Evolutionary conservation across 768 basidiomycete species (phyloP).

Genomic region (Lentinula sp.): DNA sequence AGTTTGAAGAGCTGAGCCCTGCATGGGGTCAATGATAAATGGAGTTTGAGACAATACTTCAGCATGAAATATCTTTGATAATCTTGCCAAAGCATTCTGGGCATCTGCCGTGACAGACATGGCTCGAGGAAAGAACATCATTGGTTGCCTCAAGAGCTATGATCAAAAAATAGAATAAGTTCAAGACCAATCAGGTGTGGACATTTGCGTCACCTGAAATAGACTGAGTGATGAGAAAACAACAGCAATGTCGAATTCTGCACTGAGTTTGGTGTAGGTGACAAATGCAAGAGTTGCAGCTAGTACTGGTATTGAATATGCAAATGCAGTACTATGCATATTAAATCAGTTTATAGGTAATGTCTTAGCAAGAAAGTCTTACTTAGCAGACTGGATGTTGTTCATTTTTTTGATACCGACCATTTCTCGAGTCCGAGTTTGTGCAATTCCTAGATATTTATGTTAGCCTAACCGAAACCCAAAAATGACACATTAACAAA

Average conservation of each 20-base stretch:
- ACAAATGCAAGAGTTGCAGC: constrained; percentile 65
- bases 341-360: too few species aligned
- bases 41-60: constrained; percentile 38
- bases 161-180: not conserved
- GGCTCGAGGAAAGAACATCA: constrained; percentile 62
- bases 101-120: constrained; percentile 62
- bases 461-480: too few species aligned
- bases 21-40: constrained; percentile 36
- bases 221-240: constrained; percentile 66
- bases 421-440: constrained; percentile 51
- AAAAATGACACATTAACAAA: too few species aligned
- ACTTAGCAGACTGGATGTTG: constrained; percentile 60
- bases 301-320: constrained; percentile 55
- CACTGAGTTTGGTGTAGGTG: constrained; percentile 50
- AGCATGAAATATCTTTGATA: constrained; percentile 48
- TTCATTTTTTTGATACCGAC: constrained; percentile 50
- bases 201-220: constrained; percentile 34
- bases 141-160: constrained; percentile 61
- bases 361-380: not conserved
- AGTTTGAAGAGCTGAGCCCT: constrained; percentile 43
- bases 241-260: constrained; percentile 56
- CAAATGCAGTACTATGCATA: constrained; percentile 39
- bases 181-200: not conserved
- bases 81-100: constrained; percentile 50
- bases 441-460: constrained; percentile 40